phyloP scores from a whole-genome alignment of 768 basidiomycete genomes.

The Psilocybe tampanensis region DNA sequence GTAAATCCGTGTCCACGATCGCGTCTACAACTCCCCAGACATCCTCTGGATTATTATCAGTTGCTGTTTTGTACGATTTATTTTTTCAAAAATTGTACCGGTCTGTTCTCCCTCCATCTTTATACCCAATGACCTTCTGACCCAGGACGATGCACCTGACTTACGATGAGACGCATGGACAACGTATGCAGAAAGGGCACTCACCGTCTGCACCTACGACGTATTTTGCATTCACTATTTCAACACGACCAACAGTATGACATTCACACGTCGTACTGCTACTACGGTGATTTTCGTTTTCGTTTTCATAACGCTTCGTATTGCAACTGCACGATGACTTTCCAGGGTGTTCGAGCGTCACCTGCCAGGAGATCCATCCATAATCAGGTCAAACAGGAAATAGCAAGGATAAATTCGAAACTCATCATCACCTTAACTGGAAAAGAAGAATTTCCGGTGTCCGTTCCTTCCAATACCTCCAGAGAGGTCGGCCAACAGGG shows the following conservation, averaged over 20 bases:
- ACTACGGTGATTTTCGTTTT: neutral
- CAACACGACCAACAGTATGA: neutral
- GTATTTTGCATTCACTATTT: conserved; percentile 7
- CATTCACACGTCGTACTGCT: neutral
- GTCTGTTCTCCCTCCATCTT: conserved; percentile 14
- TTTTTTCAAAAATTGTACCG: neutral
- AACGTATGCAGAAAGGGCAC: neutral
- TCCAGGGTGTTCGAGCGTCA: neutral
- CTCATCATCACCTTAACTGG: neutral
- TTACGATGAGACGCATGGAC: neutral
- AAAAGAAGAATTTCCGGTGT: neutral
- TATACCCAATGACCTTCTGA: conserved; percentile 8
- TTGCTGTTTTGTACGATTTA: neutral
- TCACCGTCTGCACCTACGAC: conserved; percentile 14
- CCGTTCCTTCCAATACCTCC: neutral
- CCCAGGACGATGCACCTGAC: conserved; percentile 12
- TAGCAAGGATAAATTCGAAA: too few relatives aligned
- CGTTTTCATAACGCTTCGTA: neutral
- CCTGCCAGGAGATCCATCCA: neutral
- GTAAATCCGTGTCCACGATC: conserved; percentile 9
- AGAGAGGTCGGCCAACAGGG: conserved; percentile 10
- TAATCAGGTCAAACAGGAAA: too few relatives aligned
- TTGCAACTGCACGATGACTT: neutral
- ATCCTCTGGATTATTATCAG: conserved; percentile 4
- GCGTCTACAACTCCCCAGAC: conserved; percentile 16